These are phyloP conservation scores for Pisolithus orientalis DNA, from an alignment of 768 basidiomycete genomes.

Conservation along the genomic window DNA sequence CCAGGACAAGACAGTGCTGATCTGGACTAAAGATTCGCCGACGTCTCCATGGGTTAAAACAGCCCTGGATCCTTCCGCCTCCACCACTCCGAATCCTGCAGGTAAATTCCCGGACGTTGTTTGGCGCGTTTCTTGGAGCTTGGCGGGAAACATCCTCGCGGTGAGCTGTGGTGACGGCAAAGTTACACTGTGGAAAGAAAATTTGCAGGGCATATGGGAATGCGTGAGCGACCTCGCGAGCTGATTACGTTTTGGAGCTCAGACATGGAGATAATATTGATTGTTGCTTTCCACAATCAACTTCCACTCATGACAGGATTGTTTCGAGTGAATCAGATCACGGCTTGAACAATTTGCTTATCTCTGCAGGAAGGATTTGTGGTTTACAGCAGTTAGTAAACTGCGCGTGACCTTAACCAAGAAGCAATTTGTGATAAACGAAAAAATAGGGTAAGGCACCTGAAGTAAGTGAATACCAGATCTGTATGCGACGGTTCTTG, in stretches of 20 bases:
- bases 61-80: slow-evolving; percentile 64
- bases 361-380: no score
- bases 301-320: no score
- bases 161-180: slow-evolving; percentile 98
- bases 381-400: no score
- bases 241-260: slow-evolving; percentile 27
- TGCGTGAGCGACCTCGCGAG: slow-evolving; percentile 94
- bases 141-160: slow-evolving; percentile 92
- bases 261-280: no score
- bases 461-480: no score
- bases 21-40: slow-evolving; percentile 85
- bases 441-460: no score
- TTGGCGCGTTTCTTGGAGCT: slow-evolving; percentile 98
- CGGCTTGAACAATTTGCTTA: no score
- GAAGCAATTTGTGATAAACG: no score
- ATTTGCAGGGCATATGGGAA: slow-evolving; percentile 91
- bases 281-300: no score
- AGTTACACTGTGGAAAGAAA: slow-evolving; percentile 98
- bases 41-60: slow-evolving; percentile 75
- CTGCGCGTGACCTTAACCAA: no score
- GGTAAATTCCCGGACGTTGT: slow-evolving; percentile 96
- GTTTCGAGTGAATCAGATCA: no score
- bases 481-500: no score
- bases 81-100: slow-evolving; percentile 37
- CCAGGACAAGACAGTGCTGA: slow-evolving; percentile 78